phyloP scores from a whole-genome alignment of 1,139 yeast species.

The Tardiomyces digboiensis region DNA sequence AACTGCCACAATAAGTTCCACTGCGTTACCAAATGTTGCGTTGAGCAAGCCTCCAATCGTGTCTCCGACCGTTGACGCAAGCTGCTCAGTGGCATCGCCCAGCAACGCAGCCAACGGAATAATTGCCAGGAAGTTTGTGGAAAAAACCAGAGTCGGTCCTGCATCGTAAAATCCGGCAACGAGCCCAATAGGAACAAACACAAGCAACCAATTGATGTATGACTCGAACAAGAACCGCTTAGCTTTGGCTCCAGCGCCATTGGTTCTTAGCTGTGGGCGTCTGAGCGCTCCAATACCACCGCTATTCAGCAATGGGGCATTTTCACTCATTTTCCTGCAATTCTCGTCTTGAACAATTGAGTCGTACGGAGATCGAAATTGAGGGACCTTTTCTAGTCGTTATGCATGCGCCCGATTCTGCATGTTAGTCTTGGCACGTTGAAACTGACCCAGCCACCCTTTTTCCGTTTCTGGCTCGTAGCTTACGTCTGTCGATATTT shows the following conservation, averaged over 20 bases:
- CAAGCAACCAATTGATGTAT: conserved; percentile 54
- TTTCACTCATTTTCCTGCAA: not conserved
- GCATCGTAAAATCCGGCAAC: conserved; percentile 51
- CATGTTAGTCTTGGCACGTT: too few species aligned
- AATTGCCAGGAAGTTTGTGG: conserved; percentile 79
- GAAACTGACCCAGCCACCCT: too few species aligned
- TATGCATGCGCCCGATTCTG: too few species aligned
- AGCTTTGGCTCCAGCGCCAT: too few species aligned
- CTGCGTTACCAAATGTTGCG: conserved; percentile 96
- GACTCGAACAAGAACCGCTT: not conserved
- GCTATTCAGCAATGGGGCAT: not conserved
- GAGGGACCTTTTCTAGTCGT: too few species aligned
- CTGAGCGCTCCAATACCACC: too few species aligned
- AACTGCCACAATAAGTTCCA: conserved; percentile 83
- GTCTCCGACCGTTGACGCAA: conserved; percentile 76
- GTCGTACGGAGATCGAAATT: too few species aligned
- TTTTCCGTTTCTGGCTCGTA: too few species aligned
- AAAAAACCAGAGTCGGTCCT: conserved; percentile 53
- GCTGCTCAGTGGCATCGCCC: conserved; percentile 89
- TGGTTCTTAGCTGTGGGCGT: too few species aligned
- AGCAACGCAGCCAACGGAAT: conserved; percentile 86
- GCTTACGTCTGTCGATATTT: too few species aligned
- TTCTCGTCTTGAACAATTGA: too few species aligned
- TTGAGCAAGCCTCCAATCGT: conserved; percentile 88
- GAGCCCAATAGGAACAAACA: conserved; percentile 87